phyloP scores from a whole-genome alignment of 768 basidiomycete genomes.

The Candolleomyces efflorescens region DNA sequence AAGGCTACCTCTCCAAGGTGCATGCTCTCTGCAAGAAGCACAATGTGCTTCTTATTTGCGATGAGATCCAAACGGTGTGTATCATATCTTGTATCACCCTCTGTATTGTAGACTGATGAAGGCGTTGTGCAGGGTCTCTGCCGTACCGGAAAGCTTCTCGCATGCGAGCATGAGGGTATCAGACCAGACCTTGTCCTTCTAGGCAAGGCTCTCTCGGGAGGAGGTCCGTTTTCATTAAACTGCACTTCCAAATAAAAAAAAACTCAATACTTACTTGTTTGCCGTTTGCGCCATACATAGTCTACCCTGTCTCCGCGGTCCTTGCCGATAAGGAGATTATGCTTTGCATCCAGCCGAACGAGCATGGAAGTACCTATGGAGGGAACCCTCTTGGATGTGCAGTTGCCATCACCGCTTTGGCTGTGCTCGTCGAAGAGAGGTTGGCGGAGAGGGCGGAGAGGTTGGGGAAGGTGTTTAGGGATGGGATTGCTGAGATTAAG shows the following conservation, averaged over 20 bases:
- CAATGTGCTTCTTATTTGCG: slow-evolving; percentile 94
- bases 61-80: slow-evolving; percentile 93
- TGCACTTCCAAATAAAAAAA: too few species aligned
- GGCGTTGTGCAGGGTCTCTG: slow-evolving; percentile 67
- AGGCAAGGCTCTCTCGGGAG: slow-evolving; percentile 96
- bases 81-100: background rate
- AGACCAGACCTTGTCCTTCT: slow-evolving; percentile 90
- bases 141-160: slow-evolving; percentile 92
- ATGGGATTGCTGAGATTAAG: slow-evolving; percentile 4
- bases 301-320: slow-evolving; percentile 96
- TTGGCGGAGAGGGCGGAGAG: slow-evolving; percentile 74
- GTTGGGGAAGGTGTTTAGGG: slow-evolving; percentile 52
- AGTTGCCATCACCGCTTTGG: slow-evolving; percentile 88
- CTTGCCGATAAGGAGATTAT: slow-evolving; percentile 89
- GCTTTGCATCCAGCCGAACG: slow-evolving; percentile 91
- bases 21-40: slow-evolving; percentile 86
- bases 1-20: slow-evolving; percentile 77
- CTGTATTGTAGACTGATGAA: too few species aligned
- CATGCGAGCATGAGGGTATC: slow-evolving; percentile 81
- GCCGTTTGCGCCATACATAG: slow-evolving; percentile 36
- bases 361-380: slow-evolving; percentile 95
- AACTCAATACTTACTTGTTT: background rate
- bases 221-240: slow-evolving; percentile 49
- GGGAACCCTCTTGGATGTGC: slow-evolving; percentile 98
- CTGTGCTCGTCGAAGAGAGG: slow-evolving; percentile 86